phyloP scores from a whole-genome alignment of 2,329 filamentous ascomycete species.

The Pestalotiopsis sp. region DNA sequence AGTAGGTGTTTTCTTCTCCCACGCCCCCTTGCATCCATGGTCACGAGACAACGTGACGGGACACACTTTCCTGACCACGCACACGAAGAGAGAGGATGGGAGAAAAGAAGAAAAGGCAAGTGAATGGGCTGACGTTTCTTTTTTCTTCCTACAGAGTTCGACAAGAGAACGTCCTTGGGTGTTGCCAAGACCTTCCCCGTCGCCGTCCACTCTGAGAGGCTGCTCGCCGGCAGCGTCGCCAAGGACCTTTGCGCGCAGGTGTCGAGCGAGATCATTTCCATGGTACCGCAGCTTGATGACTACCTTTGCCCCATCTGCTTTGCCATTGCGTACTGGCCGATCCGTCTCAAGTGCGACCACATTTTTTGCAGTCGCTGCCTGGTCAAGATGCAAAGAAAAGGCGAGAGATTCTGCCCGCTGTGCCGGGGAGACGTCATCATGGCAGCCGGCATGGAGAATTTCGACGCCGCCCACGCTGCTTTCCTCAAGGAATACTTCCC shows the following conservation, averaged over 20 bases:
- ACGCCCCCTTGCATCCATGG: neutral
- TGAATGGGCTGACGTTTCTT: neutral
- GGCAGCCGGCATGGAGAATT: constrained; percentile 69
- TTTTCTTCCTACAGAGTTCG: constrained; percentile 67
- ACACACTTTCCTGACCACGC: too few species aligned
- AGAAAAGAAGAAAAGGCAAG: too few species aligned
- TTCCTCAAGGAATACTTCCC: constrained; percentile 80
- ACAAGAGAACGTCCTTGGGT: constrained; percentile 79
- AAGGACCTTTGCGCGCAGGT: constrained; percentile 77
- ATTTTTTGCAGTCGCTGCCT: constrained; percentile 85
- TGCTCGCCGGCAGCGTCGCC: constrained; percentile 69
- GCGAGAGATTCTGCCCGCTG: constrained; percentile 72
- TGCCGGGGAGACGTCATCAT: constrained; percentile 75
- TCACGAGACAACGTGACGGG: neutral
- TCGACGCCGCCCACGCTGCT: constrained; percentile 68
- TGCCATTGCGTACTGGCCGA: constrained; percentile 77
- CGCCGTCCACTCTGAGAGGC: constrained; percentile 59
- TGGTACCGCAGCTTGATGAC: constrained; percentile 82
- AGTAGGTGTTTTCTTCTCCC: constrained; percentile 51
- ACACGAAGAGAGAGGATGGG: too few species aligned
- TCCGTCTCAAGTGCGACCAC: constrained; percentile 75
- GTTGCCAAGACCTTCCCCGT: constrained; percentile 65
- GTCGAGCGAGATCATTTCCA: constrained; percentile 69
- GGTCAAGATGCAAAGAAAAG: constrained; percentile 74
- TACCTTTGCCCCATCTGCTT: constrained; percentile 83